Evolutionary conservation across 441 rosid species (phyloP).

Genomic region (Syzygium malaccense): DNA sequence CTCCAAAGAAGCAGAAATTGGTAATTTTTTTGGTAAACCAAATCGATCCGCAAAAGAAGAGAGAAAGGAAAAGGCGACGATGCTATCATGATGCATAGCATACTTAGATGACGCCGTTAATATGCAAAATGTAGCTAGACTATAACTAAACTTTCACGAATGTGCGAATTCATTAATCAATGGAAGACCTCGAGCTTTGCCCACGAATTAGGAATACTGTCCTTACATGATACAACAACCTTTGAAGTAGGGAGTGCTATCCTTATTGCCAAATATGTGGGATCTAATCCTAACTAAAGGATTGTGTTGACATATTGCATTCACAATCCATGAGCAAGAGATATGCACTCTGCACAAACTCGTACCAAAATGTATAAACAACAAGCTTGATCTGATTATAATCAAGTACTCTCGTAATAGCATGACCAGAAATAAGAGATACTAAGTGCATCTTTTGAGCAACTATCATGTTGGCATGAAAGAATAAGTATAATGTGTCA

Average conservation of each 20-base stretch:
- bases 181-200: rapidly evolving
- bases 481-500: neutral
- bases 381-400: neutral
- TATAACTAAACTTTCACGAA: neutral
- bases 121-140: too few relatives aligned
- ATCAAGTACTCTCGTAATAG: neutral
- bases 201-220: neutral
- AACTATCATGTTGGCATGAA: neutral
- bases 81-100: neutral
- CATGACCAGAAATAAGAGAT: neutral
- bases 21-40: too few relatives aligned
- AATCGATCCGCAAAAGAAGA: too few relatives aligned
- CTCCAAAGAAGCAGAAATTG: neutral
- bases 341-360: neutral
- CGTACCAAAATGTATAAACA: neutral
- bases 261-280: neutral
- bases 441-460: neutral
- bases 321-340: neutral
- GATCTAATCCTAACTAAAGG: neutral
- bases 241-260: neutral
- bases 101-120: neutral
- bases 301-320: neutral
- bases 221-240: neutral
- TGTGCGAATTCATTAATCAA: too few relatives aligned
- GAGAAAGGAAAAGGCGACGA: too few relatives aligned